Base-by-base conservation (phyloP, 495 filamentous ascomycete genomes). In the Xylaria longipes region DNA sequence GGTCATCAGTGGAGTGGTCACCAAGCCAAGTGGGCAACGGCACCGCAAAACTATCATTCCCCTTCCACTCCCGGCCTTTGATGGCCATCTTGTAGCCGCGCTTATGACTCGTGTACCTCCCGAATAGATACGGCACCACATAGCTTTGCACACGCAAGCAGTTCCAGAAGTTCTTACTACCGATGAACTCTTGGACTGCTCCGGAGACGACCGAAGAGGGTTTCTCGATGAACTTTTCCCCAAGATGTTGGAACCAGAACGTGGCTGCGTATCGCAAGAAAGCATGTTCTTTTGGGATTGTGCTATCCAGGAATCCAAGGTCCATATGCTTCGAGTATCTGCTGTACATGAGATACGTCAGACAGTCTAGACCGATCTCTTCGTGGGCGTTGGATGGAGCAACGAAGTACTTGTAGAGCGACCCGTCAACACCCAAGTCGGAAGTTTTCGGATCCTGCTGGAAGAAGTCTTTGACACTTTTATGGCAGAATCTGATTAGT, bases 401-500 rank as follows among this genome's bases (percentile, higher is more conserved):
- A 31, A 76, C 72, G 61, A 80, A 80, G 69, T 75, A 80, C 50
- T 75, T 70, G 45, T 72, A 35, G 6, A 76, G 73, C 9, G 64
- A 67, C 14, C 37, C 73, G 69, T 29, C 72, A 43, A 41, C 63
- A 69, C 57, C 68, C 2, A 63, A 17, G 35, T 63, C 37, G n/a
- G 33, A 31, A 3, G 39, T 71, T 29, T 62, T 70, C n/a, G 76
- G 77, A 46, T 79, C 74, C 68, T 77, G 74, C 5, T 60, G 20
- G 41, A 81, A 72, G 64, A 81, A 77, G 9, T 81, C 79, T 15
- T 70, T 67, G 29, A 79, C 69, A 12, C 76, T 74, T 54, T 78
- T 80, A 46, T 81, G 79, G 11, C 68, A 71, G 5, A 81, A 71
- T 11, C 67, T 68, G 25, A 81, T 33, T 7, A 68, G 37, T 2